Base-by-base conservation (phyloP, 2,329 filamentous ascomycete species). In the Arthrinium puccinioides region DNA sequence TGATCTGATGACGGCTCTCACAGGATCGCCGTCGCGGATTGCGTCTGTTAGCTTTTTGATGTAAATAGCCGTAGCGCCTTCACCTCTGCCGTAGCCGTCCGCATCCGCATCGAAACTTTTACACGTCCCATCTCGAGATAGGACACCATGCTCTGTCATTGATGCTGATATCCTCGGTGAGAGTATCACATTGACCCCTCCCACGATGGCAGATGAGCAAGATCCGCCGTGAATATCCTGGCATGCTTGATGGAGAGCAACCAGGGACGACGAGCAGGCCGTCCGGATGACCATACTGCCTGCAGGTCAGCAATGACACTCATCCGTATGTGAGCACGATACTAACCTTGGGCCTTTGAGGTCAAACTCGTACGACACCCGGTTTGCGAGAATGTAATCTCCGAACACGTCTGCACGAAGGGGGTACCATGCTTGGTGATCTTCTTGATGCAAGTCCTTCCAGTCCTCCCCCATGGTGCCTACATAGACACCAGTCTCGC, bases 401-500 rank as follows among this genome's bases (percentile, higher is more conserved):
- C 6, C 11, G 11, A 6, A n/a, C 11, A 11, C 25, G 11, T 5
- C 5, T 11, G 5, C 11, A 27, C 25, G 25, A 14, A 27, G 15
- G 25, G 13, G 6, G 6, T 14, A 11, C 5, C 6, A n/a, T 11
- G 8, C 9, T 13, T 25, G 23, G 9, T 8, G 8, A 8, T 27
- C 25, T 27, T 27, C 15, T 11, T 5, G 6, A 5, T 28, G 26
- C 7, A 50, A 41, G 9, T 50, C 46, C 13, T 41, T 26, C 51
- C 54, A 61, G 39, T 60, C 56, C 8, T 57, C 48, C 2, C 51
- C 51, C 25, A 55, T 59, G 3, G 40, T 50, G 4, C 59, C 60
- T 4, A 61, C 49, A 26, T 53, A 62, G 31, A 44, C 49, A 2
- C 57, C 59, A 4, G 60, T 52, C 5, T 39, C 29, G 27, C 48